These are phyloP conservation scores for Carnegiea gigantea DNA, from an alignment of 179 eudicot genomes.

Conservation along the genomic window DNA sequence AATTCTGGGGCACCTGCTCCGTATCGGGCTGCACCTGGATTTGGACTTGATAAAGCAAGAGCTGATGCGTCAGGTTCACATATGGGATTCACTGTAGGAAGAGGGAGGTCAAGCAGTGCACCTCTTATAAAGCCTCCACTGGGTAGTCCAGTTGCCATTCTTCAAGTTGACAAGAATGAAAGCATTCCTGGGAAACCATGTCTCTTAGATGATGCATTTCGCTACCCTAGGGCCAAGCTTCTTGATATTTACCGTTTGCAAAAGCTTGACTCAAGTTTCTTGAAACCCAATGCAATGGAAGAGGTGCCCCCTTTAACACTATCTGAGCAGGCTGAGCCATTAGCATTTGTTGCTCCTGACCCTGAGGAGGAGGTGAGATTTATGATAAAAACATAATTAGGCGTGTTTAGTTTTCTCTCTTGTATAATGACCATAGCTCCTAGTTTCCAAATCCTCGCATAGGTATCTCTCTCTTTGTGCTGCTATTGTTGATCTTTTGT, in stretches of 20 bases:
- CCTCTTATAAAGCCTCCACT: conserved; percentile 44
- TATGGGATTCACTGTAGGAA: conserved; percentile 76
- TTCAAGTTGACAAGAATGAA: conserved; percentile 40
- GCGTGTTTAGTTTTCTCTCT: not conserved
- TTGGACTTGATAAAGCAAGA: conserved; percentile 74
- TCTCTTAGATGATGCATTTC: conserved; percentile 39
- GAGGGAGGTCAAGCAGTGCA: conserved; percentile 66
- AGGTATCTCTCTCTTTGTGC: not conserved
- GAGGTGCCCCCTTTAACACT: conserved; percentile 58
- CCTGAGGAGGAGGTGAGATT: conserved; percentile 73
- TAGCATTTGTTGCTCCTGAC: conserved; percentile 82
- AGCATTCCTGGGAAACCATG: conserved; percentile 57
- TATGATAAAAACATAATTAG: not conserved
- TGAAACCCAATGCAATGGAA: conserved; percentile 53
- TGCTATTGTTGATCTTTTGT: conserved; percentile 17
- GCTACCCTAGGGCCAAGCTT: conserved; percentile 86
- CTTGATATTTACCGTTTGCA: conserved; percentile 85
- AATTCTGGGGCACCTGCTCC: conserved; percentile 57
- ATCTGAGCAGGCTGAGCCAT: conserved; percentile 54
- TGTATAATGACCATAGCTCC: not conserved
- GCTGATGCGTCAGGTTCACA: conserved; percentile 47
- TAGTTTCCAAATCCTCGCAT: not conserved
- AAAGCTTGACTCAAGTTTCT: conserved; percentile 45
- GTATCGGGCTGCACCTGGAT: conserved; percentile 92
- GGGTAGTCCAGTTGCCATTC: conserved; percentile 47